phyloP scores from a whole-genome alignment of 192 early-diverging fungal genomes.

The Polychytrium aggregatum region DNA sequence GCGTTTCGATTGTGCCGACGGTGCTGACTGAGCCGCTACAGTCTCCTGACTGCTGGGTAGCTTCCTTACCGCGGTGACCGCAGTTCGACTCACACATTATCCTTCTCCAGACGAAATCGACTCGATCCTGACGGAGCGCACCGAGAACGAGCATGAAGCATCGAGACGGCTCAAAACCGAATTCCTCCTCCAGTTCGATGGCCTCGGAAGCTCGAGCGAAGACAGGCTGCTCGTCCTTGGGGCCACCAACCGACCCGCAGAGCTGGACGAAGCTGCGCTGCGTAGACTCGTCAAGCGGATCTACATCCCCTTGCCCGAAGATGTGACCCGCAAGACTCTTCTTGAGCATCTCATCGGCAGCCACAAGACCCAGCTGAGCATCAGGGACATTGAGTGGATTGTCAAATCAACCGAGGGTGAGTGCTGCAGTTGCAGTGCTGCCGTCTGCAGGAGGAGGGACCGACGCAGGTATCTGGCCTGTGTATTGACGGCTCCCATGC shows the following conservation, averaged over 20 bases:
- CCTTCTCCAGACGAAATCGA: constrained; percentile 37
- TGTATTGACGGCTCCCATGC: too few relatives aligned
- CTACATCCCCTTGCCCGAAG: constrained; percentile 46
- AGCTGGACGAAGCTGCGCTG: constrained; percentile 43
- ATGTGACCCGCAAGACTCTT: constrained; percentile 25
- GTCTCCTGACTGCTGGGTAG: neutral
- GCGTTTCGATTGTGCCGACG: too few relatives aligned
- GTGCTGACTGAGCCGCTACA: too few relatives aligned
- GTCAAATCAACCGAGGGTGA: constrained; percentile 22
- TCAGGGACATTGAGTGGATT: constrained; percentile 17
- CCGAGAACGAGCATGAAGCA: constrained; percentile 44
- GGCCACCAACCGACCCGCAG: constrained; percentile 47
- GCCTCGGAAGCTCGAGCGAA: constrained; percentile 17
- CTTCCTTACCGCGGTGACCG: too few relatives aligned
- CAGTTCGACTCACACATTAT: too few relatives aligned
- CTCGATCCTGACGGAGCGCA: constrained; percentile 35
- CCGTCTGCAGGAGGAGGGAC: too few relatives aligned
- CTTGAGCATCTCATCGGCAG: constrained; percentile 21
- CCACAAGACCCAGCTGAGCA: constrained; percentile 21
- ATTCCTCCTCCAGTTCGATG: constrained; percentile 49
- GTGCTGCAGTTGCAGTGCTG: too few relatives aligned
- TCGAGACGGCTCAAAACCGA: constrained; percentile 42
- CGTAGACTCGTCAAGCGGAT: constrained; percentile 40
- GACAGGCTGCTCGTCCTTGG: constrained; percentile 35
- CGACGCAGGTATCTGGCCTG: too few relatives aligned